phyloP scores from a whole-genome alignment of 1,284 basidiomycete species.

The Bondarzewia mesenterica region DNA sequence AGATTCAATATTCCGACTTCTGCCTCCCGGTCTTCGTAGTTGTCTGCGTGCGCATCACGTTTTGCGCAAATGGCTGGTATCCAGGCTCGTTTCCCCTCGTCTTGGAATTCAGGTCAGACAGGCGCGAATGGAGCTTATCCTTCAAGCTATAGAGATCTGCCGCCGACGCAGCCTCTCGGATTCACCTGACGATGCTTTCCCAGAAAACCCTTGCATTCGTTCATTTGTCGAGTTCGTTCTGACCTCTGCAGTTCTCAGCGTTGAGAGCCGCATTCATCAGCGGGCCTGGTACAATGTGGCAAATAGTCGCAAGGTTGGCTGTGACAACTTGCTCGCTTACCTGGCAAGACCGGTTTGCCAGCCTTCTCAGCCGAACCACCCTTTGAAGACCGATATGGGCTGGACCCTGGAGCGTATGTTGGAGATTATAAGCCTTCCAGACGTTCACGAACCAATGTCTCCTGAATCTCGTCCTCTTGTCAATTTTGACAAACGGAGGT shows the following conservation, averaged over 20 bases:
- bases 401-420: constrained; percentile 76
- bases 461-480: constrained; percentile 48
- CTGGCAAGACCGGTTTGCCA: constrained; percentile 42
- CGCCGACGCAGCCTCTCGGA: constrained; percentile 47
- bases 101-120: constrained; percentile 58
- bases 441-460: constrained; percentile 45
- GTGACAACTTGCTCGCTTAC: constrained; percentile 52
- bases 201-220: constrained; percentile 52
- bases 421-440: constrained; percentile 66
- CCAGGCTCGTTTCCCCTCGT: constrained; percentile 53
- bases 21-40: constrained; percentile 65
- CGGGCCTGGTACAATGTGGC: constrained; percentile 70
- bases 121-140: constrained; percentile 58
- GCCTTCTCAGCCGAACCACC: constrained; percentile 35
- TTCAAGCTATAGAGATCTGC: constrained; percentile 64
- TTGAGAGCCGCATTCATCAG: constrained; percentile 64
- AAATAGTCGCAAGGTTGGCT: constrained; percentile 42
- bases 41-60: constrained; percentile 68
- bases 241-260: constrained; percentile 61
- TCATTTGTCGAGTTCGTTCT: constrained; percentile 73
- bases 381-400: constrained; percentile 65
- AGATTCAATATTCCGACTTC: constrained; percentile 60
- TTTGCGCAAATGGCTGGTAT: constrained; percentile 68
- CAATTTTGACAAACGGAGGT: constrained; percentile 79
- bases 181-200: constrained; percentile 20